Base-by-base conservation (phyloP, 2,329 filamentous ascomycete genomes). In the Rutstroemia sp. region DNA sequence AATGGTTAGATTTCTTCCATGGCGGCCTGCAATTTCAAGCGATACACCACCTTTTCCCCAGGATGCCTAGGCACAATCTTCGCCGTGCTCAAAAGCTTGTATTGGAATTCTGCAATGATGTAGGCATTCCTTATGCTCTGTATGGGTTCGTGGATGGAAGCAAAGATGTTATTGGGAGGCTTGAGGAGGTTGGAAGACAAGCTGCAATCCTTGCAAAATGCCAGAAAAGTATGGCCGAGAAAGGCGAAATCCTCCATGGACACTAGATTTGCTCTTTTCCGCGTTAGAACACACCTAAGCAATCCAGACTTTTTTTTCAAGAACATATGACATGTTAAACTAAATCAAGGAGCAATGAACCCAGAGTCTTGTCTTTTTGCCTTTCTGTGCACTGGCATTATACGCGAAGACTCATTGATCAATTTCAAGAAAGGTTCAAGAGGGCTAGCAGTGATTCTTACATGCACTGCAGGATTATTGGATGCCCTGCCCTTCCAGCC, bases 1-100 rank as follows among this genome's bases (percentile, higher is more conserved):
- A 80, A 12, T 95, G 91, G 90, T 77, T 95, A 12, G 90, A 95
- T 68, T 95, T 91, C 68, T 81, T 95, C 71, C 90, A 95, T 64
- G 90, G 90, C 21, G 91, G 90, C 4, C 75, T 95, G 60, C 91
- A 95, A 70, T 95, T 95, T 71, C 90, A 95, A 71, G 89, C 86
- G 7, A 86, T 95, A 51, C 90, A 95, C 68, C 90, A 95, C 68
- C 74, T 95, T 21, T 95, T 86, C 68, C 90, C 90, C 1, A 81
- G 90, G 10, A 83, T 95, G 60, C 91, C 91, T 9, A 79, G 90
- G 44, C 90, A 95, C 70, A 95, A 95, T 69, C 78, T 95, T 51
- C 84, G 90, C 48, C 75, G 75, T 57, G 80, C 86, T 4, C 90
- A 94, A 72, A 83, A 79, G 64, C 76, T 94, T 38, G 88, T 95